Conservation (phyloP, 2,329 filamentous ascomycete species). For the Zasmidium angulare region DNA sequence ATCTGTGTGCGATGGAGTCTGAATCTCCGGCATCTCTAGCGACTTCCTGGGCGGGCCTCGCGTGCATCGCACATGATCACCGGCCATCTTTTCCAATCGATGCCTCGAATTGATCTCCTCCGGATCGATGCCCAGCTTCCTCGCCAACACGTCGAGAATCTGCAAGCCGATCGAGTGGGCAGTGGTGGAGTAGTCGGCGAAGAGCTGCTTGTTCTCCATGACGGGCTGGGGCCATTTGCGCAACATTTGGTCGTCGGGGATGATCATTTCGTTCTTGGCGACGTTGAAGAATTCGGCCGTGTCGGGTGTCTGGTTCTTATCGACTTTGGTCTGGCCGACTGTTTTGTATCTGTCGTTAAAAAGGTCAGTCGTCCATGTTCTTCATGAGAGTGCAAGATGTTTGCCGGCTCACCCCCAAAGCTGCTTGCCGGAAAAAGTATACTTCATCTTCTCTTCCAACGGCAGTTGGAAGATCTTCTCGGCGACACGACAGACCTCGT, state of each 20-base stretch:
- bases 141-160: conserved; percentile 48
- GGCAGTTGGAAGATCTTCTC: conserved; percentile 50
- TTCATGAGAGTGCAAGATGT: not conserved
- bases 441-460: conserved; percentile 50
- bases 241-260: conserved; percentile 33
- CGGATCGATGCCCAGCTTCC: conserved; percentile 44
- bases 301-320: conserved; percentile 51
- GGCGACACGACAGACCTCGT: conserved; percentile 38
- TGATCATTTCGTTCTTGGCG: conserved; percentile 55
- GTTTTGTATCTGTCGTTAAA: conserved; percentile 32
- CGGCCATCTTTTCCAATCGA: conserved; percentile 42
- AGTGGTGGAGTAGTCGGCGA: conserved; percentile 46
- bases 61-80: conserved; percentile 55
- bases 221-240: conserved; percentile 29
- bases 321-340: conserved; percentile 48
- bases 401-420: conserved; percentile 28
- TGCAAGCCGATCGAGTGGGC: conserved; percentile 49
- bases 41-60: conserved; percentile 48
- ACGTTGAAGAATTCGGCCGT: conserved; percentile 60
- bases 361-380: not conserved
- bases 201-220: conserved; percentile 28
- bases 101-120: conserved; percentile 49
- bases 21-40: conserved; percentile 36
- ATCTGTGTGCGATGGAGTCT: conserved; percentile 51
- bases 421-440: conserved; percentile 48